Evolutionary conservation across 176 grass and related monocot genomes (phyloP).

Genomic region (Leersia perrieri): DNA sequence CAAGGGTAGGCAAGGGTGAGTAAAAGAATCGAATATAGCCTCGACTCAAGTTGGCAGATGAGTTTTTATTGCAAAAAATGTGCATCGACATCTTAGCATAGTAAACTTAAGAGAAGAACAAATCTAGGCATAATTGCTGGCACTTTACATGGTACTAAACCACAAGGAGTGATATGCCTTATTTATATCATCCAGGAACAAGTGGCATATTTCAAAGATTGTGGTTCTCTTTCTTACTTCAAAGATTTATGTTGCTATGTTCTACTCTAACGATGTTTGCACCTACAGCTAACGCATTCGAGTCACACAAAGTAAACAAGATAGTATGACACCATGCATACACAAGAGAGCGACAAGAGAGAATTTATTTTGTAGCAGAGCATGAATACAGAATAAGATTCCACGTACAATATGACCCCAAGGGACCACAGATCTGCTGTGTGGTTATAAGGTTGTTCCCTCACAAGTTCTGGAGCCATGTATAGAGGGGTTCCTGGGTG

Average conservation of each 20-base stretch:
- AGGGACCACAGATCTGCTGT: conserved; percentile 97
- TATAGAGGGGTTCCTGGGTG: conserved; percentile 86
- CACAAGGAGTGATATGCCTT: background rate
- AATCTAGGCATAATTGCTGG: background rate
- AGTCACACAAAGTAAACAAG: background rate
- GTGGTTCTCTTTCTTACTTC: background rate
- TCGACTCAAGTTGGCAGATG: background rate
- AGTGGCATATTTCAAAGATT: background rate
- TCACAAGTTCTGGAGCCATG: conserved; percentile 98
- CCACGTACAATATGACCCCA: conserved; percentile 90
- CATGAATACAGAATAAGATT: conserved; percentile 12
- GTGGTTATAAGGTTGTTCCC: conserved; percentile 96
- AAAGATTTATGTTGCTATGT: background rate
- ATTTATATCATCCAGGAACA: background rate
- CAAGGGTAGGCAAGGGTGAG: background rate
- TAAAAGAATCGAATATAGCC: background rate
- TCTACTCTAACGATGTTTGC: background rate
- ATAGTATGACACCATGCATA: background rate
- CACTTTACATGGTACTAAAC: background rate
- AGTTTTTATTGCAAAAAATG: background rate
- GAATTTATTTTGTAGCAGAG: conserved; percentile 6
- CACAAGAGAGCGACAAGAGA: background rate
- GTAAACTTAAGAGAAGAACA: background rate
- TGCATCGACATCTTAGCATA: background rate
- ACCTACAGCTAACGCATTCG: background rate